phyloP scores from a whole-genome alignment of 108 stramenopile species.

The Stephanodiscus minutulus region DNA sequence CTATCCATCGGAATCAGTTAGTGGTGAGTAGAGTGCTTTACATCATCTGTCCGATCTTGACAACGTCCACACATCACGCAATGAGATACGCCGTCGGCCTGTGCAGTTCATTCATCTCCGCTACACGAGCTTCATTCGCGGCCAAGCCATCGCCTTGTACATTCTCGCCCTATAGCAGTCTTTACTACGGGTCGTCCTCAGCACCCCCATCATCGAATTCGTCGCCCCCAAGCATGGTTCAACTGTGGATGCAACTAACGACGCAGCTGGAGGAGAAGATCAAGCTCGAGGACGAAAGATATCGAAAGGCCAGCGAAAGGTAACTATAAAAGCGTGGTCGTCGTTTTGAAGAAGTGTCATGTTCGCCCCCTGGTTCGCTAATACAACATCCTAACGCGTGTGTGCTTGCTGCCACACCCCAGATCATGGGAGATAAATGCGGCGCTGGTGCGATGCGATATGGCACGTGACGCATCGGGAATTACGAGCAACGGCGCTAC shows the following conservation, averaged over 20 bases:
- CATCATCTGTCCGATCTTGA: too few relatives aligned
- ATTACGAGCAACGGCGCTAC: neutral
- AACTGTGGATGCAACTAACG: neutral
- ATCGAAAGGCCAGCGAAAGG: conserved; percentile 9
- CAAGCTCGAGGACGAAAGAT: conserved; percentile 2
- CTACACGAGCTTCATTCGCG: neutral
- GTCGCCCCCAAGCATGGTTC: neutral
- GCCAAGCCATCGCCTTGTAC: too few relatives aligned
- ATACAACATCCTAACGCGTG: too few relatives aligned
- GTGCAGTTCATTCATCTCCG: neutral
- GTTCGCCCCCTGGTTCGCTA: too few relatives aligned
- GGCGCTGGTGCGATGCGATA: conserved; percentile 43
- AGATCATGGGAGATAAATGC: conserved; percentile 57
- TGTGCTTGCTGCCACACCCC: too few relatives aligned
- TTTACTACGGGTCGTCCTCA: neutral
- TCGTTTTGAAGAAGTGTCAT: too few relatives aligned
- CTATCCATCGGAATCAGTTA: too few relatives aligned
- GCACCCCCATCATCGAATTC: neutral
- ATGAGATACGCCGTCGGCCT: neutral
- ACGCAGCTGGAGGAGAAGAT: conserved; percentile 3
- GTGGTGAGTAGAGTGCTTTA: too few relatives aligned
- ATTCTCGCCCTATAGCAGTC: neutral
- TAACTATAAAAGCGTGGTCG: too few relatives aligned
- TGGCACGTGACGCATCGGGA: conserved; percentile 37
- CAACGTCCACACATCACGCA: too few relatives aligned